Evolutionary conservation across 768 basidiomycete species (phyloP).

Genomic region (Suillus subaureus): DNA sequence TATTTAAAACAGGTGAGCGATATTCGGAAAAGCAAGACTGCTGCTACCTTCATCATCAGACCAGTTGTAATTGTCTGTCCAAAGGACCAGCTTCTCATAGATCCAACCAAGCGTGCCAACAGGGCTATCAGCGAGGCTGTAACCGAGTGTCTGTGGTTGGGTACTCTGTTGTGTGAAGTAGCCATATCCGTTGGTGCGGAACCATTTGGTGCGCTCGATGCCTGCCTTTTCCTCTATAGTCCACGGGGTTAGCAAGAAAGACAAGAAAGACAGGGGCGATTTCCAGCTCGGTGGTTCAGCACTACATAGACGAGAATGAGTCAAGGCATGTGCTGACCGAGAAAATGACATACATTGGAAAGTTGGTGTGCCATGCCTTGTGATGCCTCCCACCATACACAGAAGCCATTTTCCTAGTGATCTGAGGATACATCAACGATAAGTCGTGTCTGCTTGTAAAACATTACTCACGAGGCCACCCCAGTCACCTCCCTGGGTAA

Average conservation of each 20-base stretch:
- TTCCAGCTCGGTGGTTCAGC: conserved; percentile 24
- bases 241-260: conserved; percentile 30
- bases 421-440: conserved; percentile 24
- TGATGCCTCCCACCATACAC: conserved; percentile 42
- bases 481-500: conserved; percentile 54
- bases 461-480: conserved; percentile 35
- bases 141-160: conserved; percentile 56
- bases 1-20: conserved; percentile 21
- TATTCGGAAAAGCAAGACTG: not conserved
- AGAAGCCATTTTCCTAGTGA: conserved; percentile 35
- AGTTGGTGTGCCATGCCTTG: conserved; percentile 57
- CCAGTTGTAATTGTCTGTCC: conserved; percentile 59
- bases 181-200: conserved; percentile 27
- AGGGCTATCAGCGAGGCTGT: conserved; percentile 58
- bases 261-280: conserved; percentile 32
- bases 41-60: conserved; percentile 56
- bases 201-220: conserved; percentile 21
- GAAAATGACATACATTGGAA: conserved; percentile 34
- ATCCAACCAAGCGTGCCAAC: conserved; percentile 56
- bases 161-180: conserved; percentile 39
- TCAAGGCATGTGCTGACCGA: not conserved
- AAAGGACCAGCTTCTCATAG: conserved; percentile 51
- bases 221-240: conserved; percentile 29
- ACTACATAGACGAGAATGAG: conserved; percentile 16
- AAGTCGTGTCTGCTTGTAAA: not conserved